phyloP scores from a whole-genome alignment of 2,329 filamentous ascomycete species.

The Rosellinia necatrix region DNA sequence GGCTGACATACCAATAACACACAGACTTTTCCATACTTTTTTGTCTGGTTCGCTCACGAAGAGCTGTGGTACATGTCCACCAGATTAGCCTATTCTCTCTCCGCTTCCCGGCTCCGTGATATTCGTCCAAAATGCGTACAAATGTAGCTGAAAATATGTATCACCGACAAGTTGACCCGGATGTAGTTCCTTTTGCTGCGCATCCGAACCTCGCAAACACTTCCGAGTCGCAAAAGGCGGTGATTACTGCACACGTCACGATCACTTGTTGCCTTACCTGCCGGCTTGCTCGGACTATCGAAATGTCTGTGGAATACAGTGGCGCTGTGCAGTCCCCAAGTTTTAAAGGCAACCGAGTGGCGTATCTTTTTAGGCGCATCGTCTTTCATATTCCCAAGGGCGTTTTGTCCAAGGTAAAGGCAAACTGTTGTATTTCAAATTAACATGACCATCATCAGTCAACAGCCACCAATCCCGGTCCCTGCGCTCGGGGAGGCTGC shows the following conservation, averaged over 20 bases:
- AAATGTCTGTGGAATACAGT: constrained; percentile 8
- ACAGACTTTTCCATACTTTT: not conserved
- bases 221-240: constrained; percentile 9
- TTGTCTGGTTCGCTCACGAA: not conserved
- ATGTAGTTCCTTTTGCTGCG: constrained; percentile 17
- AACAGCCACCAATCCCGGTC: constrained; percentile 4
- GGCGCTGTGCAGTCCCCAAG: constrained; percentile 12
- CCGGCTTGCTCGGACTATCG: constrained; percentile 10
- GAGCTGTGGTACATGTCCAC: constrained; percentile 12
- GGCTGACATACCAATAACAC: constrained; percentile 28
- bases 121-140: constrained; percentile 13
- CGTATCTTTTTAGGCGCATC: constrained; percentile 17
- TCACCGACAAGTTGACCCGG: constrained; percentile 18
- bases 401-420: no score
- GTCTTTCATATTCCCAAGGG: no score
- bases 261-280: constrained; percentile 26
- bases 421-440: not conserved
- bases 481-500: not conserved
- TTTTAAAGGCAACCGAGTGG: constrained; percentile 30
- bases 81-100: constrained; percentile 8
- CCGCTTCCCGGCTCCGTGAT: constrained; percentile 15
- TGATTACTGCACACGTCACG: constrained; percentile 19
- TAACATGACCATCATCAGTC: constrained; percentile 22
- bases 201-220: constrained; percentile 20
- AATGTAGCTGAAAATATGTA: constrained; percentile 14